Conservation (phyloP, 306 rosid species). For the Fagus sylvatica region DNA sequence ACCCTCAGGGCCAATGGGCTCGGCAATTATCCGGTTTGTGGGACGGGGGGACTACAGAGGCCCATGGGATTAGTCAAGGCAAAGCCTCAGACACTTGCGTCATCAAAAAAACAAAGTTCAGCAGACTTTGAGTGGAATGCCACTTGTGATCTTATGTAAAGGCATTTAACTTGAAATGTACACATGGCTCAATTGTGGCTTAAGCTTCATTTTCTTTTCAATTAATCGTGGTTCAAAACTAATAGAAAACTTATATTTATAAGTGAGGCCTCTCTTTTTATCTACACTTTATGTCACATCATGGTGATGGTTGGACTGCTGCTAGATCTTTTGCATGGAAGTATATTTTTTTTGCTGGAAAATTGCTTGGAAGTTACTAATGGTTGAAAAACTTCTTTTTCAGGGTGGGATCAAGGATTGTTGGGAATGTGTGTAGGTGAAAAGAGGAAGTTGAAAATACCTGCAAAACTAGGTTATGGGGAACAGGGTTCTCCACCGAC, state of each 20-base stretch:
- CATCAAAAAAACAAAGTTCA: no score
- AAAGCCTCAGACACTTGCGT: no score
- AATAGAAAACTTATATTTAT: neutral
- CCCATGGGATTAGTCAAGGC: no score
- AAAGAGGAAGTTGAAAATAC: constrained; percentile 95
- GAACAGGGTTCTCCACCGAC: constrained; percentile 90
- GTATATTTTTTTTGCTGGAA: no score
- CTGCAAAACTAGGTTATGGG: constrained; percentile 92
- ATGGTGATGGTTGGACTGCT: neutral
- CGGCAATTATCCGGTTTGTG: no score
- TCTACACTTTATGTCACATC: neutral
- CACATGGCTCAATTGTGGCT: neutral
- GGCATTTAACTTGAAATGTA: neutral
- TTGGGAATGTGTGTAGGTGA: constrained; percentile 93
- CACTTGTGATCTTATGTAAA: neutral
- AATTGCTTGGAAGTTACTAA: neutral
- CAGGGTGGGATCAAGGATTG: constrained; percentile 99
- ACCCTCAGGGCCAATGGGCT: no score
- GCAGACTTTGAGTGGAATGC: neutral
- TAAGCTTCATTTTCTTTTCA: neutral
- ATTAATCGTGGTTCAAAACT: neutral
- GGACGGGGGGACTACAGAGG: no score
- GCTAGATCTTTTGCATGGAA: constrained; percentile 4
- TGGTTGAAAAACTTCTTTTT: constrained; percentile 7
- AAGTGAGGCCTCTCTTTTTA: neutral